Conservation (phyloP, 495 filamentous ascomycete genomes). For the Penicillium bialowiezense region DNA sequence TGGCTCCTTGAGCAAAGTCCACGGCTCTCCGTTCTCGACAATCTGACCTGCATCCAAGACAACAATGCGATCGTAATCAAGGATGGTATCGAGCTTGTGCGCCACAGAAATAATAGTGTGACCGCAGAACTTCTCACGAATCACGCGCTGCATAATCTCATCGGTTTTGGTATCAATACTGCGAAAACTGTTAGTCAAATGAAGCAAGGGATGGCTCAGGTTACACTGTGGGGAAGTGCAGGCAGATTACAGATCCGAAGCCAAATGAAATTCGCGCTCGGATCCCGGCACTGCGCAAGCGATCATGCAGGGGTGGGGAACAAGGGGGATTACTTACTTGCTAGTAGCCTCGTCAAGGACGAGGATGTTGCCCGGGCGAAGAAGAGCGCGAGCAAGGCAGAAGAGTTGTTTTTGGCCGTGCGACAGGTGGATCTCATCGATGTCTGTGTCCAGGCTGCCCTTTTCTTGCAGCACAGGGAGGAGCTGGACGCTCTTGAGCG, state of each 20-base stretch:
- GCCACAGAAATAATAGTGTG: conserved; percentile 62
- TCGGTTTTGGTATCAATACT: conserved; percentile 58
- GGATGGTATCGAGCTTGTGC: conserved; percentile 59
- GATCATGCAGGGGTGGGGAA: conserved; percentile 31
- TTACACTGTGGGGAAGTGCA: background rate
- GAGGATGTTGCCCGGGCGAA: conserved; percentile 46
- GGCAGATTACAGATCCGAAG: background rate
- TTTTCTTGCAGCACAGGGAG: conserved; percentile 46
- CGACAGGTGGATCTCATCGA: conserved; percentile 51
- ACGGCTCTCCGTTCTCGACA: conserved; percentile 46
- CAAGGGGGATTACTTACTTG: conserved; percentile 34
- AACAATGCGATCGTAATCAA: conserved; percentile 51
- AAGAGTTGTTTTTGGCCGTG: conserved; percentile 65
- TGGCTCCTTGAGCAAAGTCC: conserved; percentile 26
- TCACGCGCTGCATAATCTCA: conserved; percentile 55
- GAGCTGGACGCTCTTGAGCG: conserved; percentile 48
- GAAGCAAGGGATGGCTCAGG: conserved; percentile 2
- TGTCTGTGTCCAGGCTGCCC: conserved; percentile 49
- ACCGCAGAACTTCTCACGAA: conserved; percentile 54
- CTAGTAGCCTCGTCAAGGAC: conserved; percentile 53
- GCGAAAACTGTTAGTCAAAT: conserved; percentile 5
- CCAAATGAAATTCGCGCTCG: conserved; percentile 7
- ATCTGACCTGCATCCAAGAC: conserved; percentile 45
- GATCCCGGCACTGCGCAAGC: conserved; percentile 10
- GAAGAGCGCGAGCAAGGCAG: conserved; percentile 58